These are phyloP conservation scores for Oidiodendron maius DNA, from an alignment of 495 filamentous ascomycete species.

Conservation along the genomic window DNA sequence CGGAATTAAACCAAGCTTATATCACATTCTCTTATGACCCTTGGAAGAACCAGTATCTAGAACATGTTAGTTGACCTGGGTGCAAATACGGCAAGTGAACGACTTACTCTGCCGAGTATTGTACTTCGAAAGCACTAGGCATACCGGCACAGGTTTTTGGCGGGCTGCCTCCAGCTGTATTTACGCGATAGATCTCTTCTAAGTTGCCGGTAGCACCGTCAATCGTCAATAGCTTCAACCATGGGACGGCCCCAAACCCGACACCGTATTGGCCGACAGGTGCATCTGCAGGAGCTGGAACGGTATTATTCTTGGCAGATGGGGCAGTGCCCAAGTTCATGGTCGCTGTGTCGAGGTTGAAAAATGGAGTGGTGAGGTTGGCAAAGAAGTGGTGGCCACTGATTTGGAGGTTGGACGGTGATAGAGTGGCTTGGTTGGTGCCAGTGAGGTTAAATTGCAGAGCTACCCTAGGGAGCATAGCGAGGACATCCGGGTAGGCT, in stretches of 20 bases:
- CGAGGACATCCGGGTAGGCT: conserved; percentile 55
- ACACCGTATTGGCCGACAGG: conserved; percentile 42
- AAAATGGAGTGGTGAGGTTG: conserved; percentile 63
- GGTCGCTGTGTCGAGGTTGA: conserved; percentile 57
- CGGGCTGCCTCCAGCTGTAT: conserved; percentile 77
- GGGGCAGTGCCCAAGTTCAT: conserved; percentile 55
- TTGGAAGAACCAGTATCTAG: conserved; percentile 22
- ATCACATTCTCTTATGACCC: too few species aligned
- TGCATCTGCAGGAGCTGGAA: conserved; percentile 53
- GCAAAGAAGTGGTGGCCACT: conserved; percentile 79
- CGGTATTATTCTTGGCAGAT: conserved; percentile 48
- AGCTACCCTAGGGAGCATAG: conserved; percentile 44
- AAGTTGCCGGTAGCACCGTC: conserved; percentile 52
- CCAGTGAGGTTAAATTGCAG: conserved; percentile 46
- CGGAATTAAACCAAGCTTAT: too few species aligned
- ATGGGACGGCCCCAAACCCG: conserved; percentile 60
- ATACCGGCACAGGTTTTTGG: conserved; percentile 69
- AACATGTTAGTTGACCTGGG: background rate
- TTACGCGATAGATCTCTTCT: conserved; percentile 75
- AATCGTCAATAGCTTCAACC: conserved; percentile 57
- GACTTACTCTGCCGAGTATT: conserved; percentile 80
- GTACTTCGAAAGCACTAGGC: conserved; percentile 55
- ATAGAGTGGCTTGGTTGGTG: conserved; percentile 25
- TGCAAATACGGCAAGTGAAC: background rate
- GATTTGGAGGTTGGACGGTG: conserved; percentile 51